These are phyloP conservation scores for Leptographium wingfieldii DNA, from an alignment of 2,329 filamentous ascomycete species.

Conservation along the genomic window DNA sequence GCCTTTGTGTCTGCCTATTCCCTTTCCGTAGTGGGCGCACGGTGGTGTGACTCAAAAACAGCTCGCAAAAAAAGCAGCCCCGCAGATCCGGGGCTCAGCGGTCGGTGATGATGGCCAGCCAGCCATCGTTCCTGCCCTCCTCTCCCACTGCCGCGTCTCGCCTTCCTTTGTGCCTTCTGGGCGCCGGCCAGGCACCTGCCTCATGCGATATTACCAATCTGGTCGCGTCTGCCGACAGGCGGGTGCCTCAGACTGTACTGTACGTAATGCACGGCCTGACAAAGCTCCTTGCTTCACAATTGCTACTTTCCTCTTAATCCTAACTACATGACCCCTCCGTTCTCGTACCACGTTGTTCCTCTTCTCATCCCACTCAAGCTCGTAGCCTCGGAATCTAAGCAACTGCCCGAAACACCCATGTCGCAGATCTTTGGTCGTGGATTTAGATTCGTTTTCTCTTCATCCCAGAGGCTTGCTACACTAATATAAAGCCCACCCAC, in stretches of 20 bases:
- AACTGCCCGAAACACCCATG: background rate
- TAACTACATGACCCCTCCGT: background rate
- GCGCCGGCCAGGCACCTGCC: background rate
- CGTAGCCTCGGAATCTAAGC: background rate
- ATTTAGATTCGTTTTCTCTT: background rate
- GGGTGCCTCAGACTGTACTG: background rate
- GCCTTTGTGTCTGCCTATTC: background rate
- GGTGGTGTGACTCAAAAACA: conserved; percentile 1
- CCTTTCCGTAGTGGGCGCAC: background rate
- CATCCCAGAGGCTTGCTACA: background rate
- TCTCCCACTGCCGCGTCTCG: background rate
- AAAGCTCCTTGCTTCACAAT: background rate
- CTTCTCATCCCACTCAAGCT: background rate
- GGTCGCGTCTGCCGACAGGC: background rate
- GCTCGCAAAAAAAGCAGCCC: background rate
- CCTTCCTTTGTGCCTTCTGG: too few species aligned
- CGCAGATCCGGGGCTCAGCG: conserved; percentile 1
- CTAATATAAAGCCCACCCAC: background rate
- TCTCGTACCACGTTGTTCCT: background rate
- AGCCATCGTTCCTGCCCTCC: background rate
- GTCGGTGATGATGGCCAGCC: background rate
- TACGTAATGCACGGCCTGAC: background rate
- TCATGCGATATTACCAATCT: background rate
- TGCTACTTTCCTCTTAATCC: background rate
- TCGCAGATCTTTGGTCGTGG: background rate